phyloP scores from a whole-genome alignment of 352 stramenopile genomes.

The Globisporangium nagaii region DNA sequence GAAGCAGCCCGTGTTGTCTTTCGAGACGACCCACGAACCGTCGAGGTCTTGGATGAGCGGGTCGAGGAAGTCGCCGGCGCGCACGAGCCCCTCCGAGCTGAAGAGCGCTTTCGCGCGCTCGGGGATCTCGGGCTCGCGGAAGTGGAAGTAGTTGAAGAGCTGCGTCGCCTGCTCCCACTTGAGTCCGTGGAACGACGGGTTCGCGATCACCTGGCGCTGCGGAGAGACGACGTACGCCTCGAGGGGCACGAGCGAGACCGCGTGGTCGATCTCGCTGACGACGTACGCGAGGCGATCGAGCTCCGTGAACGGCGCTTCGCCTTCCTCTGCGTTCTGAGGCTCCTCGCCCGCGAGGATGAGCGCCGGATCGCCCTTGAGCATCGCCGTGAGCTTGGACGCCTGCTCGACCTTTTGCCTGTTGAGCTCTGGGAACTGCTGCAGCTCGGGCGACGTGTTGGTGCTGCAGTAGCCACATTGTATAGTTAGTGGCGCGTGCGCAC shows the following conservation, averaged over 20 bases:
- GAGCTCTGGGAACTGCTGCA: constrained; percentile 77
- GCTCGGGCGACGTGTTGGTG: constrained; percentile 66
- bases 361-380: constrained; percentile 64
- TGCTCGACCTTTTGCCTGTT: constrained; percentile 49
- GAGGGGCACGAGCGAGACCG: constrained; percentile 48
- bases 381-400: constrained; percentile 34
- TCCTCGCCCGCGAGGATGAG: constrained; percentile 39
- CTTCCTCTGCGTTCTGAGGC: constrained; percentile 32
- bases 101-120: constrained; percentile 53
- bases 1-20: constrained; percentile 59
- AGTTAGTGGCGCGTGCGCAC: too few relatives aligned
- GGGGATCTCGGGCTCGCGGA: constrained; percentile 54
- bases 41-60: constrained; percentile 64
- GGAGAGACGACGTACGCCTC: constrained; percentile 69
- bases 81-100: constrained; percentile 50
- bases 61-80: constrained; percentile 62
- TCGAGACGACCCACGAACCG: constrained; percentile 48
- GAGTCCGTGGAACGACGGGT: constrained; percentile 64
- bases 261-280: constrained; percentile 62
- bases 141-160: constrained; percentile 78
- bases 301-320: constrained; percentile 46
- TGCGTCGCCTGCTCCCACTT: constrained; percentile 53
- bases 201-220: constrained; percentile 58
- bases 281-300: constrained; percentile 67
- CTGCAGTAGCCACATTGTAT: too few relatives aligned